A percentile compares a stretch with the other conserved stretches of the same genome.
Conservation (phyloP, 78 protist species). For the Trichosphaerium sp. region DNA sequence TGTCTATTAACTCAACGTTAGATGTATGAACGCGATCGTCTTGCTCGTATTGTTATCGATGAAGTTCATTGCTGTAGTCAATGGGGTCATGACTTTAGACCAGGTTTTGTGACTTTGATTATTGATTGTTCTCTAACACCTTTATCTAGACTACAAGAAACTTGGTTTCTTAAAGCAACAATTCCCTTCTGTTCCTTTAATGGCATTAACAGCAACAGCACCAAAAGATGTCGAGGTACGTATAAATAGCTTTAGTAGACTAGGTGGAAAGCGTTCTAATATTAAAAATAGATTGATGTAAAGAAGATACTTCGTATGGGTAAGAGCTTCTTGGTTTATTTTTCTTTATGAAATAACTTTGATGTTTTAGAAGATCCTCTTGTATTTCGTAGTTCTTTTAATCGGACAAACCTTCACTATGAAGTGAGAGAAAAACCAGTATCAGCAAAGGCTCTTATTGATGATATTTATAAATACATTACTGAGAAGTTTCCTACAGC, state of each 20-base stretch:
- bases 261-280: no score
- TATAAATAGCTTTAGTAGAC: no score
- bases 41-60: conserved; percentile 59
- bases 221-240: no score
- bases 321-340: no score
- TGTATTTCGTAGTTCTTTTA: conserved; percentile 8
- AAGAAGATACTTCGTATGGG: no score
- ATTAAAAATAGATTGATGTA: no score
- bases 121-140: no score
- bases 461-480: no score
- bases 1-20: neutral
- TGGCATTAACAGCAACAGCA: conserved; percentile 77
- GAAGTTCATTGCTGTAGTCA: conserved; percentile 87
- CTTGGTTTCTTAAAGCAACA: conserved; percentile 8
- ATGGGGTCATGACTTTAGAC: conserved; percentile 93
- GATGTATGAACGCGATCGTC: neutral
- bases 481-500: no score
- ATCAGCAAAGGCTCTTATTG: no score
- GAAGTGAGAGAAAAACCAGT: no score
- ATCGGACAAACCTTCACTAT: conserved; percentile 47
- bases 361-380: neutral
- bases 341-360: no score
- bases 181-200: conserved; percentile 32
- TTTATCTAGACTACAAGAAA: neutral
- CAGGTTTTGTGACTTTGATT: conserved; percentile 29